These are phyloP conservation scores for Lindgomyces ingoldianus DNA, from an alignment of 495 filamentous ascomycete genomes.

Conservation along the genomic window DNA sequence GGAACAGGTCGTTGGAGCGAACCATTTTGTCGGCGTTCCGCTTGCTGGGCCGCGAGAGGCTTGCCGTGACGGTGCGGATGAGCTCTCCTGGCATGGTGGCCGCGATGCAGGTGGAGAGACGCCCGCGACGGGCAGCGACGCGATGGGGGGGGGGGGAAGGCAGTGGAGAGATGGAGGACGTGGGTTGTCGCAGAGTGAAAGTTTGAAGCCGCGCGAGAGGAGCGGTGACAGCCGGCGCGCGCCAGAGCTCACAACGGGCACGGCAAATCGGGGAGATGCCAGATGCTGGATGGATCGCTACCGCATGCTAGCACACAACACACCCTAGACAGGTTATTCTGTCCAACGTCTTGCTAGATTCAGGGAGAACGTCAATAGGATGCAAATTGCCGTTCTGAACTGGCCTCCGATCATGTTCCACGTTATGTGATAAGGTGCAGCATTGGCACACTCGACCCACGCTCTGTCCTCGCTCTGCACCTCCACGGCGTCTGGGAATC, in stretches of 20 bases:
- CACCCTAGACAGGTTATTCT: too few species aligned
- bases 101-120: background rate
- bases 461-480: constrained; percentile 44
- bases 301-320: too few species aligned
- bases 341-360: too few species aligned
- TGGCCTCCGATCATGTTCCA: background rate
- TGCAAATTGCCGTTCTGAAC: too few species aligned
- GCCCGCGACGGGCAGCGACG: constrained; percentile 25
- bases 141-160: constrained; percentile 10
- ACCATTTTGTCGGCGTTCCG: constrained; percentile 32
- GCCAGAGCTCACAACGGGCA: background rate
- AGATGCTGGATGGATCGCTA: too few species aligned
- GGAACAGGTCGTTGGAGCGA: constrained; percentile 41
- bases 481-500: constrained; percentile 3
- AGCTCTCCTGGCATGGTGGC: constrained; percentile 38
- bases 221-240: background rate
- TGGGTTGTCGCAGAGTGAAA: background rate
- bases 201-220: background rate
- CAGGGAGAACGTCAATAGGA: too few species aligned
- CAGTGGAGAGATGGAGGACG: background rate
- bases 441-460: background rate
- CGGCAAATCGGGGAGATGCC: background rate
- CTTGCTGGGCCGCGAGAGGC: constrained; percentile 32
- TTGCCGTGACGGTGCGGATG: constrained; percentile 30
- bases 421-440: background rate